These are phyloP conservation scores for Pseudocercospora pini-densiflorae DNA, from an alignment of 2,329 filamentous ascomycete species.

Conservation along the genomic window DNA sequence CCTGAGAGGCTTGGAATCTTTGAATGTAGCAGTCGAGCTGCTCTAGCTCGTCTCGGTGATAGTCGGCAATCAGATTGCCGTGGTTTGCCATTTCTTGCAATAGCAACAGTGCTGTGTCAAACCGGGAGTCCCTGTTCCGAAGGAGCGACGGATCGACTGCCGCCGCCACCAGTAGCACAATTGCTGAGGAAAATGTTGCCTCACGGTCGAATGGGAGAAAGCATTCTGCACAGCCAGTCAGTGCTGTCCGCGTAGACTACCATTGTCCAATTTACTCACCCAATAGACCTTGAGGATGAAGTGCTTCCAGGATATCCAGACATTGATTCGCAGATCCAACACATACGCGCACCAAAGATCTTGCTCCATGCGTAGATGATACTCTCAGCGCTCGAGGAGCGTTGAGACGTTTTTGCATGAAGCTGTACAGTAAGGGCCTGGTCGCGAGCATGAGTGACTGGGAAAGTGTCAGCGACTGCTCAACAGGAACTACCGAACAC, in stretches of 20 bases:
- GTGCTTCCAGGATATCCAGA: constrained; percentile 19
- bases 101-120: constrained; percentile 20
- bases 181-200: constrained; percentile 26
- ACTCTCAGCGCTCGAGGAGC: constrained; percentile 11
- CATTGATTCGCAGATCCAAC: constrained; percentile 21
- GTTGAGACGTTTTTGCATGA: constrained; percentile 17
- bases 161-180: constrained; percentile 27
- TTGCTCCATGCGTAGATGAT: constrained; percentile 18
- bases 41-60: constrained; percentile 29
- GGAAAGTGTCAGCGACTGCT: background rate
- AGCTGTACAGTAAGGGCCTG: constrained; percentile 16
- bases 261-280: constrained; percentile 12
- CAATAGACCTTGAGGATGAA: constrained; percentile 16
- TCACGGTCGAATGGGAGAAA: constrained; percentile 32
- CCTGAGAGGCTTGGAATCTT: background rate
- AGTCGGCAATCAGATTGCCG: constrained; percentile 29
- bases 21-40: constrained; percentile 20
- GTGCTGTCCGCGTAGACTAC: background rate
- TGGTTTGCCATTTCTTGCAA: constrained; percentile 30
- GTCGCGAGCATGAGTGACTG: constrained; percentile 23
- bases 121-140: constrained; percentile 19
- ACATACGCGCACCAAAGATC: constrained; percentile 17
- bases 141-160: constrained; percentile 28
- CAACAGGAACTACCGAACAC: background rate
- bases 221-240: constrained; percentile 21